A percentile compares a stretch with the other conserved stretches of the same genome.
Conservation (phyloP, 208 protist species). For the Leishmania gerbilli region DNA sequence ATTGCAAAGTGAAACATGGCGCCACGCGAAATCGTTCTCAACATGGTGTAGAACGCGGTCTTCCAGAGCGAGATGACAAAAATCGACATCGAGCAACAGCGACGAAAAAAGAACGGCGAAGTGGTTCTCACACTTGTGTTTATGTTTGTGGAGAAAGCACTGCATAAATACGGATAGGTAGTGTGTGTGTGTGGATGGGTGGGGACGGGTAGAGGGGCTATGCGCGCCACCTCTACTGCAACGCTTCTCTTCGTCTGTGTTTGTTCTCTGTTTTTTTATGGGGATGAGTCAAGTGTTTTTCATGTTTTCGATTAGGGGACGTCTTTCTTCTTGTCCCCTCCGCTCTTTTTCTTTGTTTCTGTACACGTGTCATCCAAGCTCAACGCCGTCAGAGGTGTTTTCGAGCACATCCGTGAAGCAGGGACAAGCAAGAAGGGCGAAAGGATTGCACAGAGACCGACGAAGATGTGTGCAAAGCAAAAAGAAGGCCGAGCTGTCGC, state of each 20-base stretch:
- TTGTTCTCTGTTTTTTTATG: not conserved
- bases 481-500: not conserved
- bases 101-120: not conserved
- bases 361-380: not conserved
- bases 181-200: not conserved
- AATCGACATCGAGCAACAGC: not conserved
- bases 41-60: not conserved
- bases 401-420: not conserved
- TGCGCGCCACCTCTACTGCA: not conserved
- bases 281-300: not conserved
- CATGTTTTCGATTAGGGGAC: not conserved
- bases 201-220: not conserved
- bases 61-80: not conserved
- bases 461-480: not conserved
- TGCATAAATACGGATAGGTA: not conserved
- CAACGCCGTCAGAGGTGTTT: not conserved
- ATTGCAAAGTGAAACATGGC: not conserved
- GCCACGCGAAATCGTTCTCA: not conserved
- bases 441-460: not conserved
- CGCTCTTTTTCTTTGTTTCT: not conserved
- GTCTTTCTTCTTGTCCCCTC: not conserved
- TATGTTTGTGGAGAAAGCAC: not conserved
- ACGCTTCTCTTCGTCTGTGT: not conserved
- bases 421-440: not conserved
- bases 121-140: not conserved